These are phyloP conservation scores for Chrysanthemum lavandulifolium DNA, from an alignment of 129 eudicot species.

Conservation along the genomic window DNA sequence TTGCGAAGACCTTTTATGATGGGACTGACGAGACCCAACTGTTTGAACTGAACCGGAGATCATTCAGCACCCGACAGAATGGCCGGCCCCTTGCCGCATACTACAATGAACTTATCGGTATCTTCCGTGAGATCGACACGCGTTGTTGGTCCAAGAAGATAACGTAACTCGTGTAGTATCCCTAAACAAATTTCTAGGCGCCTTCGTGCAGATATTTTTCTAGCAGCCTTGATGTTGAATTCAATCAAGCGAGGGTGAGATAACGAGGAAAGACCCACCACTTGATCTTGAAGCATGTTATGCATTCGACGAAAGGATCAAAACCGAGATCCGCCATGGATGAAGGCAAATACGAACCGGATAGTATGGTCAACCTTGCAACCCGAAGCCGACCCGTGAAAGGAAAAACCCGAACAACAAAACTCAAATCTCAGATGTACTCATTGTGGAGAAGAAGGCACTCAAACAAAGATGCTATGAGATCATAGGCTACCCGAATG, in stretches of 20 bases:
- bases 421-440: background rate
- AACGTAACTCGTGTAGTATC: background rate
- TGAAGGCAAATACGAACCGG: background rate
- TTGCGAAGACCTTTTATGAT: conserved; percentile 16
- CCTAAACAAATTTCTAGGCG: background rate
- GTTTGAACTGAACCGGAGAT: conserved; percentile 19
- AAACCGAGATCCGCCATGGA: too few relatives aligned
- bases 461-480: conserved; percentile 20
- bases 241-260: conserved; percentile 19
- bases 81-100: conserved; percentile 13
- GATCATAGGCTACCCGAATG: conserved; percentile 11
- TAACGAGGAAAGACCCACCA: background rate
- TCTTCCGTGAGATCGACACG: conserved; percentile 11
- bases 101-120: conserved; percentile 13
- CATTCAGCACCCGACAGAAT: conserved; percentile 9
- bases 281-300: too few relatives aligned
- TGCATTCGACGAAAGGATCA: too few relatives aligned
- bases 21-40: conserved; percentile 12
- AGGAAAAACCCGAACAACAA: conserved; percentile 9
- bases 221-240: conserved; percentile 10
- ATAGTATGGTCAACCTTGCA: conserved; percentile 5
- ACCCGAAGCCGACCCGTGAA: conserved; percentile 3
- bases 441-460: conserved; percentile 20
- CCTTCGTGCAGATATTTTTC: conserved; percentile 15
- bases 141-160: background rate